Percentiles rank a stretch among this genome's conserved stretches.
phyloP scores from a whole-genome alignment of 352 stramenopile genomes.

The Saprolegnia parasitica region DNA sequence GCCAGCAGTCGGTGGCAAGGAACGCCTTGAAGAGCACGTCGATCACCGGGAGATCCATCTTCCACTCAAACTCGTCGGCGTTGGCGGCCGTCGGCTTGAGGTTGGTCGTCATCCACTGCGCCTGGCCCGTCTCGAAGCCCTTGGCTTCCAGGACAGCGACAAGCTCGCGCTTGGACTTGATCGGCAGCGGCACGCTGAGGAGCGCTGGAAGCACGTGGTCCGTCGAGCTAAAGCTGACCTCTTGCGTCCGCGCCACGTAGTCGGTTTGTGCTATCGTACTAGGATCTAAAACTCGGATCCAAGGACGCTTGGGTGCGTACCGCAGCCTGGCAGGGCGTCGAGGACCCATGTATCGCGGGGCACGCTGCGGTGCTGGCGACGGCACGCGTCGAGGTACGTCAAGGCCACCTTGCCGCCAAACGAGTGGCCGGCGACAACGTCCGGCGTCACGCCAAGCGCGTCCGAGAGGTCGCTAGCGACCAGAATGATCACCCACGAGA shows the following conservation, averaged over 20 bases:
- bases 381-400: constrained; percentile 55
- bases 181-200: constrained; percentile 68
- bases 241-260: constrained; percentile 47
- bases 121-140: constrained; percentile 58
- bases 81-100: constrained; percentile 45
- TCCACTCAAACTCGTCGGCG: constrained; percentile 70
- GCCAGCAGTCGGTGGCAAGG: constrained; percentile 60
- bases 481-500: not conserved
- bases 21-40: constrained; percentile 71
- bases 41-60: constrained; percentile 72
- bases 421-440: constrained; percentile 65
- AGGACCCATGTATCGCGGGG: constrained; percentile 67
- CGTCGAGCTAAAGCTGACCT: constrained; percentile 42
- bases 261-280: constrained; percentile 55
- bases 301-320: constrained; percentile 29
- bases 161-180: constrained; percentile 61
- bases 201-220: constrained; percentile 62
- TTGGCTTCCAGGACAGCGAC: constrained; percentile 54
- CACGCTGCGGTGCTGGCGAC: constrained; percentile 37
- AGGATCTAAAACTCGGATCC: no score
- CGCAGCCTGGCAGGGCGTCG: constrained; percentile 62
- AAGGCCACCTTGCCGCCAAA: constrained; percentile 78
- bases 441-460: constrained; percentile 48
- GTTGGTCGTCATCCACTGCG: constrained; percentile 81
- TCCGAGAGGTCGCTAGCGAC: constrained; percentile 44